Evolutionary conservation across 176 grass and related monocot genomes (phyloP).

Genomic region (Oryza glumipatula): DNA sequence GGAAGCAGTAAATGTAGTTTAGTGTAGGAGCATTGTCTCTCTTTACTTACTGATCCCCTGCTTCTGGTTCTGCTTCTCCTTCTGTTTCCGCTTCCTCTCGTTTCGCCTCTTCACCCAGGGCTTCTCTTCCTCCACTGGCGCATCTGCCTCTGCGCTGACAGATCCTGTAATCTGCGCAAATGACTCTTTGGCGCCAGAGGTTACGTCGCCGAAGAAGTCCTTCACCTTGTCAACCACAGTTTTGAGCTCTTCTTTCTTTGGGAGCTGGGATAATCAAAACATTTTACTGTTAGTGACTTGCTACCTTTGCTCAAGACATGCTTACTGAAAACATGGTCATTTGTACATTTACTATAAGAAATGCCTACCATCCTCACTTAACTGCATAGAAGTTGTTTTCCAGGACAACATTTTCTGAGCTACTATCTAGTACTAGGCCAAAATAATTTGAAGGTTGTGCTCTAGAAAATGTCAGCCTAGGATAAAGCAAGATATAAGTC

Average conservation of each 20-base stretch:
- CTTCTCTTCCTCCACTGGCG: slow-evolving; percentile 44
- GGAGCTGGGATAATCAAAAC: slow-evolving; percentile 63
- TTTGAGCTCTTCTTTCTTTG: slow-evolving; percentile 87
- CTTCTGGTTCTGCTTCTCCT: slow-evolving; percentile 42
- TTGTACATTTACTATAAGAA: background rate
- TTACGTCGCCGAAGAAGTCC: slow-evolving; percentile 82
- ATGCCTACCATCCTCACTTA: background rate
- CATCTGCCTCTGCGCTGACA: slow-evolving; percentile 57
- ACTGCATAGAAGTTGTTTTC: background rate
- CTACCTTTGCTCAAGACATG: background rate
- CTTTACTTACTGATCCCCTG: slow-evolving; percentile 51
- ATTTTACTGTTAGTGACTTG: slow-evolving; percentile 16
- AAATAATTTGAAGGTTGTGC: slow-evolving; percentile 22
- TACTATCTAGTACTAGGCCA: slow-evolving; percentile 1
- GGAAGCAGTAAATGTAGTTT: background rate
- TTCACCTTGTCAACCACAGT: slow-evolving; percentile 92
- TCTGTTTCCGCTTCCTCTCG: slow-evolving; percentile 43
- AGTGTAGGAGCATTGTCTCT: background rate
- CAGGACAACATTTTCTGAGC: background rate
- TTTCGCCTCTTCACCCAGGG: slow-evolving; percentile 50
- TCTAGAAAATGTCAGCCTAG: background rate
- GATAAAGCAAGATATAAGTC: background rate
- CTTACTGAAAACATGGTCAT: background rate
- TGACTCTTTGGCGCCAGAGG: slow-evolving; percentile 77
- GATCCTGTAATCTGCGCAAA: slow-evolving; percentile 90